Evolutionary conservation across 495 filamentous ascomycete species (phyloP).

Genomic region (Penicillium egyptiacum): DNA sequence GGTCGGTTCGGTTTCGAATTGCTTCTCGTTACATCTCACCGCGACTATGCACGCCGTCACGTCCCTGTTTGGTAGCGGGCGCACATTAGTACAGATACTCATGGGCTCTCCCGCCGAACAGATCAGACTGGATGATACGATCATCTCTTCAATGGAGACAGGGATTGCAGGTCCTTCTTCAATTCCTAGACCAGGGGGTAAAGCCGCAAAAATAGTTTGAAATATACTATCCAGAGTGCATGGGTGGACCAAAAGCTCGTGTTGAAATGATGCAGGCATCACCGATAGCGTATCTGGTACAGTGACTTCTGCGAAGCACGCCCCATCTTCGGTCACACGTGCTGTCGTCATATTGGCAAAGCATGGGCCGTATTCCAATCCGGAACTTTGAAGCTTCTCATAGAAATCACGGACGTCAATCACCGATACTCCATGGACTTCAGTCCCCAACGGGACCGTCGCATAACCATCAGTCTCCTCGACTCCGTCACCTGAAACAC

Average conservation of each 20-base stretch:
- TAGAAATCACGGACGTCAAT: slow-evolving; percentile 35
- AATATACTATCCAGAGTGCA: slow-evolving; percentile 47
- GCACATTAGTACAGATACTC: slow-evolving; percentile 19
- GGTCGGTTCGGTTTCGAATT: not conserved
- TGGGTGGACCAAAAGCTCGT: slow-evolving; percentile 46
- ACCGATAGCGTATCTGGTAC: slow-evolving; percentile 44
- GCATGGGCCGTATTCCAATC: slow-evolving; percentile 38
- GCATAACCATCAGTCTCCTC: not conserved
- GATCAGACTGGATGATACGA: slow-evolving; percentile 19
- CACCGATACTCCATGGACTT: slow-evolving; percentile 15
- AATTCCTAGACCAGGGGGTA: slow-evolving; percentile 7
- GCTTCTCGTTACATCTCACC: not conserved
- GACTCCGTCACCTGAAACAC: not conserved
- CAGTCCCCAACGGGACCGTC: not conserved
- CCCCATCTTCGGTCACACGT: slow-evolving; percentile 14
- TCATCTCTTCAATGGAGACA: slow-evolving; percentile 28
- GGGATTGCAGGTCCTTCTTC: slow-evolving; percentile 28
- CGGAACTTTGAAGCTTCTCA: slow-evolving; percentile 23
- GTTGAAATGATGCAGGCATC: slow-evolving; percentile 50
- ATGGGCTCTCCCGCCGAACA: slow-evolving; percentile 17
- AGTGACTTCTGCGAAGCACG: slow-evolving; percentile 33
- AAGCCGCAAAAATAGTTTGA: slow-evolving; percentile 32
- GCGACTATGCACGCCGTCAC: slow-evolving; percentile 19
- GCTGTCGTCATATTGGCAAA: slow-evolving; percentile 34
- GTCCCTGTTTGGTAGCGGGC: not conserved